Evolutionary conservation across 2,329 filamentous ascomycete species (phyloP).

Genomic region (Trichoderma semiorbis): DNA sequence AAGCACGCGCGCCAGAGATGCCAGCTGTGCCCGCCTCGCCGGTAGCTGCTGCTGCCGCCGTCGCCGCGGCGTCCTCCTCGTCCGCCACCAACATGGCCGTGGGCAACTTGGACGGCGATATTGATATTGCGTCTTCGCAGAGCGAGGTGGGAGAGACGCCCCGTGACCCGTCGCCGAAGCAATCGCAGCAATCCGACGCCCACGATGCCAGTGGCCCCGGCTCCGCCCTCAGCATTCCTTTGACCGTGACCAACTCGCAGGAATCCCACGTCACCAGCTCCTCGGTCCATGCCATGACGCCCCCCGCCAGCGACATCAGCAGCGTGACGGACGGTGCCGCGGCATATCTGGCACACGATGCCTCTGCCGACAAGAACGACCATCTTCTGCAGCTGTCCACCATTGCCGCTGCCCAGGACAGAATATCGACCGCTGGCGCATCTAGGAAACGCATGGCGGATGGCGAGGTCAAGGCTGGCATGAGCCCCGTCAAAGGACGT

Average conservation of each 20-base stretch:
- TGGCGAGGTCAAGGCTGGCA: slow-evolving; percentile 63
- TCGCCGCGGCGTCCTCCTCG: slow-evolving; percentile 1
- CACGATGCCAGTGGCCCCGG: slow-evolving; percentile 14
- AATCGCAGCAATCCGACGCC: slow-evolving; percentile 1
- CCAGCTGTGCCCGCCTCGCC: slow-evolving; percentile 9
- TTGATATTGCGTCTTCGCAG: background rate
- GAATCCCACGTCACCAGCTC: slow-evolving; percentile 28
- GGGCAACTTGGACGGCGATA: background rate
- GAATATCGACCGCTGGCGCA: slow-evolving; percentile 40
- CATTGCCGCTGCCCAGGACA: slow-evolving; percentile 52
- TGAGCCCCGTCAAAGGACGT: slow-evolving; percentile 42
- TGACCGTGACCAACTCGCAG: slow-evolving; percentile 26
- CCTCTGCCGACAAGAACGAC: slow-evolving; percentile 42
- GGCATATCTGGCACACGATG: slow-evolving; percentile 19
- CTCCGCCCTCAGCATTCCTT: slow-evolving; percentile 21
- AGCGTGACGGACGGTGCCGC: slow-evolving; percentile 17
- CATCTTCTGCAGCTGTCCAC: slow-evolving; percentile 58
- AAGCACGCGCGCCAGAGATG: slow-evolving; percentile 7
- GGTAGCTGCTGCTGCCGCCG: background rate
- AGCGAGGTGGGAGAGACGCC: slow-evolving; percentile 2
- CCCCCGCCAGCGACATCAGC: slow-evolving; percentile 27
- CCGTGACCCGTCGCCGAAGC: slow-evolving; percentile 6
- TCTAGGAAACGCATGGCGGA: slow-evolving; percentile 74
- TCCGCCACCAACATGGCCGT: slow-evolving; percentile 15
- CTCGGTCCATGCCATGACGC: slow-evolving; percentile 29